Evolutionary conservation across 2,329 filamentous ascomycete genomes (phyloP), one percentile per base, ranked within the genome.

Genomic region (Coniella lustricola): DNA sequence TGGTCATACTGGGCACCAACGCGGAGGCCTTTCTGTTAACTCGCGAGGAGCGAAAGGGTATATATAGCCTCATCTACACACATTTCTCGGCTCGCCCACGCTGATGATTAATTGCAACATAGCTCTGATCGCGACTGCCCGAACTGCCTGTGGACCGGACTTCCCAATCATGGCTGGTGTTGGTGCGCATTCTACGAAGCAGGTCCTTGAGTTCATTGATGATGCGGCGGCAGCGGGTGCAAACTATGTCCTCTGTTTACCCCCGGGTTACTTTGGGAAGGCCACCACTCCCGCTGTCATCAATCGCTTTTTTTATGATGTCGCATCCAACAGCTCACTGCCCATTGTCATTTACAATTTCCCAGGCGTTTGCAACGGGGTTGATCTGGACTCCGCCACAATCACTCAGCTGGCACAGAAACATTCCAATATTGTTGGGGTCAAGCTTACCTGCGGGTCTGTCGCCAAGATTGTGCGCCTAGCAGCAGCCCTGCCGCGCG

Each of bases 281-380:
- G 74, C 75, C 13, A 82, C 78, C 3, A 77, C 73, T 3, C 68
- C 72, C 17, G 68, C 66, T 12, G 77, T 84, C 20, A 68, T 85
- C 22, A 72, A 76, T 57, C 65, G 68, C 42, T 85, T 85, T 67
- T 85, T 75, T 57, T 64, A 65, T 40, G 74, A 83, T 25, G 67
- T 85, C 3, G 76, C 79, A 0, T 62, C 62, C n/a, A 62, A 67
- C 43, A 70, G 69, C 2, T 64, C 72, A 2, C 62, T 85, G 3
- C 81, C 81, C 0, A 68, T 85, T 29, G 72, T 86, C 35, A 64
- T 85, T 13, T 84, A 85, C 64, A 85, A 85, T 63, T 86, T 85
- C 64, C 83, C 83, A 0, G 79, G 70, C 12, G 81, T 86, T 17
- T 84, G 78, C 58, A 82, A 83, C 54, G 82, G 82, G 20, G 68